Base-by-base conservation (phyloP, 495 filamentous ascomycete species). In the Aspergillus nidulans region DNA sequence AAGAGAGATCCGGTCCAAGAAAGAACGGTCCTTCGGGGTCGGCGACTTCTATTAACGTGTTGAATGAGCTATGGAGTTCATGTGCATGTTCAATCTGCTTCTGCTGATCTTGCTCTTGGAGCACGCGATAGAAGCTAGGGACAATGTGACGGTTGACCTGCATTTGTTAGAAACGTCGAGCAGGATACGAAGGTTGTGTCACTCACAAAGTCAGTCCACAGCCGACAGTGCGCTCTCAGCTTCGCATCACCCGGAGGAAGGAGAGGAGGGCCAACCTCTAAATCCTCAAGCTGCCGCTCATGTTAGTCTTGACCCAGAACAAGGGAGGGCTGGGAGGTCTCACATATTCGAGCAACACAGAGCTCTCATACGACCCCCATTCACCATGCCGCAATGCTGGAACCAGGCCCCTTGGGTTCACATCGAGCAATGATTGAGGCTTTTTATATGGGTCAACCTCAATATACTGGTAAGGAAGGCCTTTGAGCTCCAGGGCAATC, bases 401-500 rank as follows among this genome's bases (percentile, higher is more conserved):
- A 16, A 96, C 89, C 18, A 95, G 75, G 0, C 92, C 92, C 49
- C 89, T 78, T n/a, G 91, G 91, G 59, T 95, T 95, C 49, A 96
- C 83, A 38, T 90, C 89, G 28, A 96, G 77, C 32, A 96, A 69
- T 15, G 80, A 81, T 49, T 84, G 79, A 15, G 90, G 89, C 62
- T 92, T 92, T 57, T 87, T 79, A 62, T 92, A 95, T 3, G 91
- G 91, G 63, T 96, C 89, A 24, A 91, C 85, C 67, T 96, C 92
- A 57, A 92, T 86, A 66, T 97, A 97, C 64, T 96, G 89, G 61
- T 97, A 97, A 19, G 76, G 75, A 39, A 95, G 77, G 5, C 82
- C 79, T 66, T 96, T 96, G 47, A 84, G 71, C 69, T 97, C 91
- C n/a, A 97, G 77, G 6, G 92, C 85, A 58, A 97, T 95, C 92